phyloP scores from a whole-genome alignment of 306 rosid species.

The Glycine latifolia region DNA sequence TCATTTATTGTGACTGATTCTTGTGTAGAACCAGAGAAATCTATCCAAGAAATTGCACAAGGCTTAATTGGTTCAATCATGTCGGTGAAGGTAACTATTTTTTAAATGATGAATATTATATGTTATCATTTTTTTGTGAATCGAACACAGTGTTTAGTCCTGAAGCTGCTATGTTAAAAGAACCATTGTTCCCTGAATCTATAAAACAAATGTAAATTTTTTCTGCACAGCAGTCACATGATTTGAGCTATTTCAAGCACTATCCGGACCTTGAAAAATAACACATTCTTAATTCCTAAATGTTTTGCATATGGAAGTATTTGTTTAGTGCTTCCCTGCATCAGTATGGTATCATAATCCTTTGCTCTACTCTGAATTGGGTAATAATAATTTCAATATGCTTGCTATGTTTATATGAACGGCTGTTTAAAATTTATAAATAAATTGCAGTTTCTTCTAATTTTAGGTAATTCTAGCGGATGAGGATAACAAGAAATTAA shows the following conservation, averaged over 20 bases:
- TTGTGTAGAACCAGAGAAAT: conserved; percentile 66
- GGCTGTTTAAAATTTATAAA: conserved; percentile 34
- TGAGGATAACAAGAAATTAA: conserved; percentile 71
- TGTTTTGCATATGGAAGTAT: conserved; percentile 2
- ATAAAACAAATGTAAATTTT: conserved; percentile 16
- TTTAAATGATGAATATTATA: conserved; percentile 11
- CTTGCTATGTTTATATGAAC: conserved; percentile 17
- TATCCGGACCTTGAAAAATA: conserved; percentile 31
- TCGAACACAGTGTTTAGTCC: neutral
- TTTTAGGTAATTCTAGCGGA: conserved; percentile 82
- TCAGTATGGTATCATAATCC: conserved; percentile 10
- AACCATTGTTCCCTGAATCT: neutral
- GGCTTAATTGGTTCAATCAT: conserved; percentile 63
- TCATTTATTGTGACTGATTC: conserved; percentile 11
- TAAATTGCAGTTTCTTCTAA: conserved; percentile 50
- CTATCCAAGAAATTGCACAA: conserved; percentile 75
- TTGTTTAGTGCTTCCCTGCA: conserved; percentile 27
- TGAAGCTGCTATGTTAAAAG: conserved; percentile 13
- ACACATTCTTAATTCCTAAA: neutral
- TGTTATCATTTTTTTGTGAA: conserved; percentile 24
- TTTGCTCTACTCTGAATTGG: conserved; percentile 23
- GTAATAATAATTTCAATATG: conserved; percentile 3
- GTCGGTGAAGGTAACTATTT: conserved; percentile 67
- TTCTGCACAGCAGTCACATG: conserved; percentile 8
- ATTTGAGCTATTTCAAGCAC: conserved; percentile 38